These are phyloP conservation scores for Metarhizium rileyi DNA, from an alignment of 2,329 filamentous ascomycete species.

Conservation along the genomic window DNA sequence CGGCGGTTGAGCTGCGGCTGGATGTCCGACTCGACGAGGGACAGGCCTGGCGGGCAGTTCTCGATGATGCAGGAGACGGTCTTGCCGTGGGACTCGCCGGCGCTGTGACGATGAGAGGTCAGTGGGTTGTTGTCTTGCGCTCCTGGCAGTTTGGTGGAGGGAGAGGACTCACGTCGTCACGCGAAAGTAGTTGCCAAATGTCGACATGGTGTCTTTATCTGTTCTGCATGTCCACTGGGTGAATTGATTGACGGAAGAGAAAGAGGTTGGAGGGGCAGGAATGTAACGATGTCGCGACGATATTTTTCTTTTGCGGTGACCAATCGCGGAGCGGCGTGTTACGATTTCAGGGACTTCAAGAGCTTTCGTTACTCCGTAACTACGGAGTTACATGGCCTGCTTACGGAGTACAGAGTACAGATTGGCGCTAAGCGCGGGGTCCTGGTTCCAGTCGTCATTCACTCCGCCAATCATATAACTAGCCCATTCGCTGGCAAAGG, in stretches of 20 bases:
- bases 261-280: constrained; percentile 5
- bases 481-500: too few relatives aligned
- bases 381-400: too few relatives aligned
- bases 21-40: constrained; percentile 76
- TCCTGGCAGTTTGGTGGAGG: constrained; percentile 6
- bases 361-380: too few relatives aligned
- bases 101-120: constrained; percentile 21
- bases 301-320: constrained; percentile 6
- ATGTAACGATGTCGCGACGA: constrained; percentile 5
- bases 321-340: background rate
- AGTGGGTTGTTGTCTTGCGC: constrained; percentile 1
- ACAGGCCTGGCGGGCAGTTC: constrained; percentile 78
- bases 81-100: constrained; percentile 69
- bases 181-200: constrained; percentile 72
- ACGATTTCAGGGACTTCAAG: too few relatives aligned
- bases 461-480: too few relatives aligned
- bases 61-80: constrained; percentile 94
- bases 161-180: constrained; percentile 62
- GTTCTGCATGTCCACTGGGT: constrained; percentile 7
- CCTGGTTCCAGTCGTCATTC: too few relatives aligned
- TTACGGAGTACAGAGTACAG: too few relatives aligned
- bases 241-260: constrained; percentile 6
- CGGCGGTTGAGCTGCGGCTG: constrained; percentile 91
- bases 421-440: too few relatives aligned
- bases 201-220: constrained; percentile 56